Evolutionary conservation across 192 early-diverging fungal genomes (phyloP), one percentile per base, ranked within the genome.

Genomic region (Coemansia biformis): DNA sequence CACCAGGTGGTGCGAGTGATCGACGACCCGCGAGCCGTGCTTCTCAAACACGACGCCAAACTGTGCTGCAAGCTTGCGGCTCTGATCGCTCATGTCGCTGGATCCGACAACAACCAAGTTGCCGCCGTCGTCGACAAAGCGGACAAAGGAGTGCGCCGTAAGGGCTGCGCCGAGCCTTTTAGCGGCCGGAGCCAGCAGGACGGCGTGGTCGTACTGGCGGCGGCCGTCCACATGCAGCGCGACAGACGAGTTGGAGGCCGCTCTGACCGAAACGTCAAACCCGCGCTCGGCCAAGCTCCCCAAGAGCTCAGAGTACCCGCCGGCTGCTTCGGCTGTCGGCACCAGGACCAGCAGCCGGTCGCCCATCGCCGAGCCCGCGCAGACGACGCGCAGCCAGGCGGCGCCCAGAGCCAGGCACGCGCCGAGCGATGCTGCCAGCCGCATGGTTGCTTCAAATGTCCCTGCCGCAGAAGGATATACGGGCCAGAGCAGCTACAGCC

Each of bases 61-160:
- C 58, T 97, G 94, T 53, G 79, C 76, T n/a, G 83, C 85, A 32
- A 99, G 76, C 49, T 90, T 89, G 11, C 91, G 82, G 5, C 89
- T 47, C 7, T 78, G 64, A 28, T 87, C 86, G 5, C 80, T 77
- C 15, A 86, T 48, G 35, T 84, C 77, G 24, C 78, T 58, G 8
- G 82, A 79, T 1, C 79, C 83, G 4, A 84, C 87, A 11, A 93
- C 42, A 5, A 99, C 32, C 24, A 96, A 61, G 62, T 96, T 99
- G 16, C 94, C 96, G 28, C 93, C 94, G 19, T 82, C 77, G 40
- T 93, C 84, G 33, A 96, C 79, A 63, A 92, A 99, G 38, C 89
- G 79, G 31, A 92, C 66, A 14, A 99, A 67, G 30, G 79, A 54
- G 14, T 60, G 75, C 10, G 83, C 68, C 19, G 47, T 66, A 46